Percentiles rank a stretch among this genome's conserved stretches.
Evolutionary conservation across 305 asterid genomes (phyloP).

Genomic region (Ilex paraguariensis): DNA sequence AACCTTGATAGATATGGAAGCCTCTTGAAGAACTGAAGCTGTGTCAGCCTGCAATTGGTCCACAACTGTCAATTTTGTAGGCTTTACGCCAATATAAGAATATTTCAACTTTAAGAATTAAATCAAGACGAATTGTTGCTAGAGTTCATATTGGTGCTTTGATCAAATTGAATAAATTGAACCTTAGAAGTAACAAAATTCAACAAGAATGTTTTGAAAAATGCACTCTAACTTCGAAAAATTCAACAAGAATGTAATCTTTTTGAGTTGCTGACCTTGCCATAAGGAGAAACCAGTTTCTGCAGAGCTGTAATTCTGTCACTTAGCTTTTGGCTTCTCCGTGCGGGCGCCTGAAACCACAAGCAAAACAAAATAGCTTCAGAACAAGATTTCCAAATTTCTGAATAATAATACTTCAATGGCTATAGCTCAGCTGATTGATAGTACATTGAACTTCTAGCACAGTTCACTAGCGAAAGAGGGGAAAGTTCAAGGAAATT

Average conservation of each 20-base stretch:
- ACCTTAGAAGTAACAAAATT: background rate
- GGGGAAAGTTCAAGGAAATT: background rate
- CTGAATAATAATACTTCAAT: background rate
- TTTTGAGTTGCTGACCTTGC: conserved; percentile 34
- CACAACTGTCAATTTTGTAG: background rate
- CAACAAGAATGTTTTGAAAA: no score
- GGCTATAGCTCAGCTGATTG: background rate
- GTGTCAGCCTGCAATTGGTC: conserved; percentile 44
- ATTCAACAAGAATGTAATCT: background rate
- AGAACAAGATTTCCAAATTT: no score
- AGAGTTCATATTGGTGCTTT: no score
- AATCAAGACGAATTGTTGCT: background rate
- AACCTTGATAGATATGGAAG: conserved; percentile 40
- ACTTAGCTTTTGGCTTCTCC: conserved; percentile 44
- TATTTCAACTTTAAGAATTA: background rate
- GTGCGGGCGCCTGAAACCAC: conserved; percentile 19
- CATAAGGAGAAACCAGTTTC: conserved; percentile 63
- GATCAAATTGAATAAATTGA: background rate
- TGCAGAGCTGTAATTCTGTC: conserved; percentile 56
- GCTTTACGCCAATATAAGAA: background rate
- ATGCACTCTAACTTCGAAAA: background rate
- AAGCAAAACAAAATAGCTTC: no score
- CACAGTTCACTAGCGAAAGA: no score
- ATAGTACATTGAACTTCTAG: no score
- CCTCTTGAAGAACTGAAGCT: conserved; percentile 61